Conservation (phyloP, 169 alveolate genomes). For the Plasmodium adleri region DNA sequence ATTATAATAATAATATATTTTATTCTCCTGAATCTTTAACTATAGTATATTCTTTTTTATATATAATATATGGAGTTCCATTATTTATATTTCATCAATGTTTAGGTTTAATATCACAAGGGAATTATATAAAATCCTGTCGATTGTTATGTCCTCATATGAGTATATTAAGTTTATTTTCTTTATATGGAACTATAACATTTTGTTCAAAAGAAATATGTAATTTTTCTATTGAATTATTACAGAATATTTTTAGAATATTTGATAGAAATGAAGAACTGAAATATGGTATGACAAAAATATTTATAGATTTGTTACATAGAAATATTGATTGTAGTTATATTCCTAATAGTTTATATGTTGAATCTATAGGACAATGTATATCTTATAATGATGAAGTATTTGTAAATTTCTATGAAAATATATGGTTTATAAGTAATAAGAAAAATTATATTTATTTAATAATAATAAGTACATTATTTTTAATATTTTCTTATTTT, state of each 20-base stretch:
- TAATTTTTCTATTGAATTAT: conserved; percentile 51
- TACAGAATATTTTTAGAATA: conserved; percentile 45
- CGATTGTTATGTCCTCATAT: conserved; percentile 54
- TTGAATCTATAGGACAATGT: conserved; percentile 41
- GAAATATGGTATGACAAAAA: conserved; percentile 49
- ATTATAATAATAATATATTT: conserved; percentile 53
- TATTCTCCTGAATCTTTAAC: conserved; percentile 76
- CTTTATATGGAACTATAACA: conserved; percentile 70
- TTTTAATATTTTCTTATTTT: conserved; percentile 45
- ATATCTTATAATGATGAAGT: conserved; percentile 24
- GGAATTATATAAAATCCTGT: conserved; percentile 56
- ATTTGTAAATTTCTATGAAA: conserved; percentile 57
- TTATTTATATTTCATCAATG: conserved; percentile 61
- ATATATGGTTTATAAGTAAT: conserved; percentile 66
- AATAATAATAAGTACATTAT: conserved; percentile 32
- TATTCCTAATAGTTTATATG: conserved; percentile 18
- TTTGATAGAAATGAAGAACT: conserved; percentile 12
- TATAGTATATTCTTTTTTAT: conserved; percentile 39
- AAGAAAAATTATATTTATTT: conserved; percentile 43
- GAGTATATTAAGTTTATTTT: conserved; percentile 38
- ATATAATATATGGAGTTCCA: conserved; percentile 56
- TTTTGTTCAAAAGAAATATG: conserved; percentile 70
- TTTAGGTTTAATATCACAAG: conserved; percentile 68
- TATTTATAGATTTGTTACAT: conserved; percentile 44
- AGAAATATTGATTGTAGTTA: conserved; percentile 8